Conservation (phyloP, 352 stramenopile genomes). For the Phytophthora cajani region DNA sequence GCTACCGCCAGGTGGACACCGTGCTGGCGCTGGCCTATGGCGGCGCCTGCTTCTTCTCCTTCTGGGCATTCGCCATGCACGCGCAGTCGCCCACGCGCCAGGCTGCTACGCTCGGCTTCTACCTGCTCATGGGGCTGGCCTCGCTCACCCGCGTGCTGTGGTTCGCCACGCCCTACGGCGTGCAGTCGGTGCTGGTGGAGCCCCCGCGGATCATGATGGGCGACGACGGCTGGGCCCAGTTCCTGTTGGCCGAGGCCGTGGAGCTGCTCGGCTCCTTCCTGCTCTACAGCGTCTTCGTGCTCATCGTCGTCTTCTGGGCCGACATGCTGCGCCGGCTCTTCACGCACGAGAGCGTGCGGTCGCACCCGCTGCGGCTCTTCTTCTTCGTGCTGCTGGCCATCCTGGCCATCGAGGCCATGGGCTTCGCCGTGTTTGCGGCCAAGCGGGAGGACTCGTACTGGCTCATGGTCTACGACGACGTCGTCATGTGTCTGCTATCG, state of each 20-base stretch:
- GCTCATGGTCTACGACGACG: conserved; percentile 96
- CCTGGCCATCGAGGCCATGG: conserved; percentile 82
- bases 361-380: conserved; percentile 91
- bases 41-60: conserved; percentile 79
- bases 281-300: conserved; percentile 97
- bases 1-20: conserved; percentile 84
- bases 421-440: conserved; percentile 88
- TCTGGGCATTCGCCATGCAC: conserved; percentile 83
- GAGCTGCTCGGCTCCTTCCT: conserved; percentile 92
- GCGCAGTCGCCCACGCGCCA: conserved; percentile 61
- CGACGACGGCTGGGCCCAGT: conserved; percentile 67
- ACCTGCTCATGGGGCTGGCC: conserved; percentile 74
- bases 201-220: conserved; percentile 65
- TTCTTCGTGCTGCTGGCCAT: conserved; percentile 77
- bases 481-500: conserved; percentile 86
- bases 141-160: conserved; percentile 71
- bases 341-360: conserved; percentile 72
- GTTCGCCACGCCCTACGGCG: conserved; percentile 80
- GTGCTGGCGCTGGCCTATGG: conserved; percentile 79
- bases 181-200: conserved; percentile 72
- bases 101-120: conserved; percentile 81
- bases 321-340: conserved; percentile 96
- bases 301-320: conserved; percentile 98
- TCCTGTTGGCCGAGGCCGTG: conserved; percentile 88
- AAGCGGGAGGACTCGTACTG: conserved; percentile 91